Conservation (phyloP, 768 basidiomycete genomes). For the Trametes punicea region DNA sequence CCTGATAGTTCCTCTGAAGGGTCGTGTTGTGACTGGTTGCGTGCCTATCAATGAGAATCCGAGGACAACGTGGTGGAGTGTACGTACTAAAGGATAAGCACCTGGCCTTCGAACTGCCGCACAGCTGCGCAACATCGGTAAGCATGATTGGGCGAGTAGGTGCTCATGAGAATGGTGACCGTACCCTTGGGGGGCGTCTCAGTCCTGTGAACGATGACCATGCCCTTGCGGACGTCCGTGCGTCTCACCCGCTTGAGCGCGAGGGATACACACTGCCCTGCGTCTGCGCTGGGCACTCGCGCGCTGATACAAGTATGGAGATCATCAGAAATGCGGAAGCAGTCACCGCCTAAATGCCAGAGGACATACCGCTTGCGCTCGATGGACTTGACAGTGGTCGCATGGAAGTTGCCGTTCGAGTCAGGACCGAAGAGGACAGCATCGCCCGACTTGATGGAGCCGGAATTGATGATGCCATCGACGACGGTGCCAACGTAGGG, state of each 20-base stretch:
- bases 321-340: not conserved
- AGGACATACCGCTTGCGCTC: slow-evolving; percentile 78
- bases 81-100: slow-evolving; percentile 85
- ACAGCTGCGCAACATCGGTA: slow-evolving; percentile 47
- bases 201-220: slow-evolving; percentile 84
- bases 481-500: slow-evolving; percentile 84
- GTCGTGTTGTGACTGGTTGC: slow-evolving; percentile 80
- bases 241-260: slow-evolving; percentile 88
- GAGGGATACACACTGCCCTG: slow-evolving; percentile 92
- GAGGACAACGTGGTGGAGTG: not conserved
- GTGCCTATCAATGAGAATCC: slow-evolving; percentile 1
- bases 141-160: not conserved
- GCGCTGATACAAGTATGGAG: slow-evolving; percentile 44
- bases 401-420: slow-evolving; percentile 82
- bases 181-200: slow-evolving; percentile 76
- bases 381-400: slow-evolving; percentile 83
- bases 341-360: too few relatives aligned
- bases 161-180: slow-evolving; percentile 2
- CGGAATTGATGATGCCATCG: slow-evolving; percentile 79
- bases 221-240: slow-evolving; percentile 84
- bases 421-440: slow-evolving; percentile 87
- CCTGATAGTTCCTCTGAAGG: slow-evolving; percentile 90
- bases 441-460: slow-evolving; percentile 75
- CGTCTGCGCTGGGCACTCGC: slow-evolving; percentile 80
- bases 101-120: slow-evolving; percentile 87